Base-by-base conservation (phyloP, 2,329 filamentous ascomycete species). In the Diplodia corticola region DNA sequence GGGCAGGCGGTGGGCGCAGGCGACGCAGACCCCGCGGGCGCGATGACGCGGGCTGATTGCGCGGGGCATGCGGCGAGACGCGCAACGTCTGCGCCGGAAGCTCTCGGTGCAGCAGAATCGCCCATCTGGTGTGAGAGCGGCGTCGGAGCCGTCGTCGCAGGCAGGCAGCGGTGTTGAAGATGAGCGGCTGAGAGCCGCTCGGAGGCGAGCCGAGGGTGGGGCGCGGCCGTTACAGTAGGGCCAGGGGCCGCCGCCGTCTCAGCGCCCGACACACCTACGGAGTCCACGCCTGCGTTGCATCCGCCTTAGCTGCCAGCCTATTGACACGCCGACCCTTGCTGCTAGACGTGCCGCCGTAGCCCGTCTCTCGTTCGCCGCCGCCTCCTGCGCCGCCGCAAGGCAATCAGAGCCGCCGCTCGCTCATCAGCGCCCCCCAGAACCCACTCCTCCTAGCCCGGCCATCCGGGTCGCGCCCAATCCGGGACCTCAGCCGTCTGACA, bases 231-330 rank as follows among this genome's bases (percentile, higher is more conserved):
- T 46, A 46, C 55, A 60, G 55, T 10, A 17, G 1, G 53, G 53
- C 35, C 35, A 46, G 37, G 54, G 54, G 54, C 35, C 24, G 22
- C 5, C 24, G 44, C 40, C 40, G 10, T 17, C 35, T 24, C 17
- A 44, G 24, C 24, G 40, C 48, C 26, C 26, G 57, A 61, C 40
- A 61, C 40, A 48, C 40, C 40, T 12, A 61, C 28, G 30, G 30
- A 22, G 40, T 22, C 40, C 57, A 59, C 13, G 54, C 30, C 35
- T 46, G 54, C 54, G 30, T 59, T 35, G 37, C 22, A 30, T 30
- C 55, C 22, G 57, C 57, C 57, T 61, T 61, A 61, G 57, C 44
- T 61, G 44, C n/a, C 57, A 46, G 20, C 57, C 57, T 61, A 50
- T 61, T 35, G 57, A 49, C 54, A 57, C 54, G 24, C 54, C 51